Evolutionary conservation across 495 filamentous ascomycete species (phyloP), one percentile per base, ranked within the genome.

Genomic region (Haplographium delicatum): DNA sequence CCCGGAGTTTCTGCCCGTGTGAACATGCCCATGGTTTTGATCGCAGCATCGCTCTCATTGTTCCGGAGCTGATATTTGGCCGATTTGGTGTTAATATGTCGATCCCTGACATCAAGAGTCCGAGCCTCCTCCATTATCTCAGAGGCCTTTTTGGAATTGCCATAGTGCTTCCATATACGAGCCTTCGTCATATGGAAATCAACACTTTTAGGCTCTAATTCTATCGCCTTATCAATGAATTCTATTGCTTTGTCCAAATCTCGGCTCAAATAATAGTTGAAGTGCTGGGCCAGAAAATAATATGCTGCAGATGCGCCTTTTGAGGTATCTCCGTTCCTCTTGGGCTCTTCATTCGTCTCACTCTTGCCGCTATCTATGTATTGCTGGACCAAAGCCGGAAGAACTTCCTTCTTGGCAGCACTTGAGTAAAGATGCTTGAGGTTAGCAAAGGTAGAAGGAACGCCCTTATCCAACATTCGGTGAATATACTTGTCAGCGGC

Each of bases 11-110:
- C 93, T 43, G 71, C 73, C 44, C 91, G 78, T 0, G 93, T 99
- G 69, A 99, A 99, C 45, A 95, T 80, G 64, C 90, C 86, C 88
- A 97, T 91, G 20, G 88, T 94, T 23, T 84, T 76, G 24, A 96
- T 69, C 0, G 82, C 91, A 58, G 80, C 82, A 41, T 94, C 89
- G 58, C 86, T 91, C 59, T 95, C 80, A 62, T 96, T 78, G 66
- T 96, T 95, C 44, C 93, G 84, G 22, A 99, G 78, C 61, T 91
- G 89, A 64, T 99, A 99, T 65, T 99, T 97, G 25, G 94, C 90
- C 18, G 89, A 84, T 72, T 99, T 99, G 42, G 89, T 89, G 72
- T 99, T 99, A 73, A 97, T 97, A 64, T 96, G 93, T 20, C 93
- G 86, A 63, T 99, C 93, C 68, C 81, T 86, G 39, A 82, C 79